These are phyloP conservation scores for Trichoderma gracile DNA, from an alignment of 2,329 filamentous ascomycete genomes.

Conservation along the genomic window DNA sequence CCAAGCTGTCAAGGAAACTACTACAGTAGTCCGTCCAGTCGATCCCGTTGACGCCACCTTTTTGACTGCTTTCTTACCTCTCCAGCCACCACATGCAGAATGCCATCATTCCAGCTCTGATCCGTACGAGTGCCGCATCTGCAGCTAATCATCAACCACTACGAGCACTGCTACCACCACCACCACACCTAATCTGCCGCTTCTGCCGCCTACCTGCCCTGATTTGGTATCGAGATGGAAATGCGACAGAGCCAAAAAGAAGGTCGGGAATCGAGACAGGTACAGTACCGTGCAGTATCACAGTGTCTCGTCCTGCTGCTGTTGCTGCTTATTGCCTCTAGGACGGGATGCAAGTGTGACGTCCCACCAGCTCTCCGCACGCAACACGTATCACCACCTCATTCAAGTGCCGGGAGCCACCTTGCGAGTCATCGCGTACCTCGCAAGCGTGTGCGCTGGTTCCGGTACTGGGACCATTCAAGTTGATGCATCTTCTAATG, in stretches of 20 bases:
- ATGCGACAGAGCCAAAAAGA: too few relatives aligned
- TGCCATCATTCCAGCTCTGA: conserved; percentile 16
- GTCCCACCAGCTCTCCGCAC: conserved; percentile 8
- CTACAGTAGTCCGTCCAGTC: too few relatives aligned
- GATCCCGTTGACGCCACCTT: neutral
- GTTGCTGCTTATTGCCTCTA: too few relatives aligned
- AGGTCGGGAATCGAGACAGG: too few relatives aligned
- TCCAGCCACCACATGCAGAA: conserved; percentile 15
- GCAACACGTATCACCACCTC: conserved; percentile 7
- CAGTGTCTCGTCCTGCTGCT: too few relatives aligned
- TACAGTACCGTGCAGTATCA: too few relatives aligned
- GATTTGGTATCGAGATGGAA: too few relatives aligned
- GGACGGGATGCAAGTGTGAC: conserved; percentile 2
- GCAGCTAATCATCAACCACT: neutral
- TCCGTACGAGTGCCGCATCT: neutral
- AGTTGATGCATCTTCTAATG: too few relatives aligned
- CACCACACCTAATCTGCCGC: too few relatives aligned
- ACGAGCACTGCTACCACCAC: too few relatives aligned
- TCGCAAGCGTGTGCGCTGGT: neutral
- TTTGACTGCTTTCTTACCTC: neutral
- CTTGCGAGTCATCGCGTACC: neutral
- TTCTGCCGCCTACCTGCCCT: too few relatives aligned
- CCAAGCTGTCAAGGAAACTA: neutral
- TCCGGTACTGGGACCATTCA: too few relatives aligned
- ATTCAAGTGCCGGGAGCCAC: neutral